Base-by-base conservation (phyloP, 1,284 basidiomycete genomes). In the Albatrellus sp. region DNA sequence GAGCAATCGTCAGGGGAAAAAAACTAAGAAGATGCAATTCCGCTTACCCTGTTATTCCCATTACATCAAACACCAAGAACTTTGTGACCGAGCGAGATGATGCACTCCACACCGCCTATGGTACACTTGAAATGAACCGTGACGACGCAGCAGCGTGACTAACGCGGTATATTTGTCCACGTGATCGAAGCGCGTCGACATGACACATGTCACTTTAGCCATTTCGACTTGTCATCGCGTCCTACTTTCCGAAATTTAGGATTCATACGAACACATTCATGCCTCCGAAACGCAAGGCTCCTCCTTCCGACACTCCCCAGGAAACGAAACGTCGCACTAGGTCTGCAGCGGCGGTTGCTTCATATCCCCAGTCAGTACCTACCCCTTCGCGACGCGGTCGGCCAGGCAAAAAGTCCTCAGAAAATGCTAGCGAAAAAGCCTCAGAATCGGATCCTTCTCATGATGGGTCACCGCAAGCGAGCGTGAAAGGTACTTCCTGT, bases 41-140 rank as follows among this genome's bases (percentile, higher is more conserved):
- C 47, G 34, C 57, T 36, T 54, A 78, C 77, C 75, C 77, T 46
- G 78, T 81, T 44, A 80, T 77, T 16, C 79, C 79, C 77, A 81
- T 50, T 20, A 34, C 16, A 28, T 6, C 31, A 5, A 11, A 19
- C 33, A 24, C 14, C 11, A 11, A n/a, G 37, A 13, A 17, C 37
- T n/a, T 3, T 12, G 17, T 20, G 17, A n/a, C 37, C n/a, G 12
- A 17, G 37, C 19, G 11, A 16, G 9, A 38, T 16, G n/a, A n/a
- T n/a, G n/a, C n/a, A n/a, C n/a, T n/a, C n/a, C n/a, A n/a, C n/a
- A n/a, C n/a, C n/a, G n/a, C n/a, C n/a, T n/a, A 37, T 37, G 36
- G 5, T 16, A 11, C 36, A 10, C n/a, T n/a, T n/a, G n/a, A n/a
- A n/a, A n/a, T n/a, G n/a, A n/a, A 24, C 24, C 7, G 24, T 24